Base-by-base conservation (phyloP, 768 basidiomycete genomes). In the Termitomyces sp. region DNA sequence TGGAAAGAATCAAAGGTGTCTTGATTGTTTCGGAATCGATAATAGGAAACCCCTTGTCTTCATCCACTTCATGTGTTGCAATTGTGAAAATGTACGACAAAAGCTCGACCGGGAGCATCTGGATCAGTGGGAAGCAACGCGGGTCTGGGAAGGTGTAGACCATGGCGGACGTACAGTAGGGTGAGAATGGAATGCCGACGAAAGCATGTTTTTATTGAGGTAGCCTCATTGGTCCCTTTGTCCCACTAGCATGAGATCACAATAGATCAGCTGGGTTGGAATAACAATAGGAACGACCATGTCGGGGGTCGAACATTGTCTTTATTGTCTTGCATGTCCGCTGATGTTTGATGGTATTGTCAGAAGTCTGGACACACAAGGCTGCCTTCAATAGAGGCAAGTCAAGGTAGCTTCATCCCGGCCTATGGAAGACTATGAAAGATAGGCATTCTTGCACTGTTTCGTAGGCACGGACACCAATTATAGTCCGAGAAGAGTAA, bases 81-180 rank as follows among this genome's bases (percentile, higher is more conserved):
- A 85, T 71, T 14, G 68, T 60, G 63, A 87, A 84, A 57, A 87
- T 79, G 51, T 81, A 75, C 0, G 83, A 77, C 29, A 86, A 73
- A 6, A 85, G 74, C 68, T 86, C 84, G 34, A 79, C 75, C 8
- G 85, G 84, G 25, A 86, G 77, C 23, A 59, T 67, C 61, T 71
- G 63, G 53, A 82, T 75, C 3, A 76, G 72, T 34, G 62, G 55
- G 40, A 25, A 10, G 17, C 3, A 23, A 1, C 41, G 25, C 14
- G 48, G 23, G 19, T 42, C 35, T 43, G 40, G 9, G n/a, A 49
- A 38, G 44, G n/a, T 35, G 40, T 54, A 61, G 54, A 38, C 44
- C 59, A 59, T 57, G 45, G 38, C 8, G 31, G 31, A 45, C 54
- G 25, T 19, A 23, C n/a, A 16, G 23, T n/a, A 12, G 40, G 45